Conservation (phyloP, 371 early-diverging fungal genomes). For the Coelomomyces lativittatus region DNA sequence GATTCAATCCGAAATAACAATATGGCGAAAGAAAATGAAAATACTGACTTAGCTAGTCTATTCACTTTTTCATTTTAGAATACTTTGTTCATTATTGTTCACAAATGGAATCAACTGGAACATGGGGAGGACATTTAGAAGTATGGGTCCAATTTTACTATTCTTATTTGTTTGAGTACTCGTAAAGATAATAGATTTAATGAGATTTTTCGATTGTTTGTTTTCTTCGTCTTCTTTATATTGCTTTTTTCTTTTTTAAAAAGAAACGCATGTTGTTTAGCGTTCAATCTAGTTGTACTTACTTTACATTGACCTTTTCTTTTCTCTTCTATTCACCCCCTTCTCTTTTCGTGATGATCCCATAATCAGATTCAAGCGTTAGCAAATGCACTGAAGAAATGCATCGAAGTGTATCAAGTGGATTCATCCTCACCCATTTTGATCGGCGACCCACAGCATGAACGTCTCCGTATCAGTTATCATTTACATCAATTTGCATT, state of each 20-base stretch:
- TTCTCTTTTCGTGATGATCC: not conserved
- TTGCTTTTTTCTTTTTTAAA: too few species aligned
- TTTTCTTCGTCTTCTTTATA: too few species aligned
- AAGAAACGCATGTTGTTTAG: not conserved
- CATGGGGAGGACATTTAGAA: constrained; percentile 89
- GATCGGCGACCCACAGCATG: constrained; percentile 49
- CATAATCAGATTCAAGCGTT: constrained; percentile 48
- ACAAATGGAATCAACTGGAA: constrained; percentile 8
- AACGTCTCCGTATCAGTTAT: constrained; percentile 27
- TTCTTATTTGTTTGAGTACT: not conserved
- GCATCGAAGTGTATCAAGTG: constrained; percentile 59
- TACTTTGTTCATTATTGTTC: not conserved
- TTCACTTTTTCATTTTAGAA: too few species aligned
- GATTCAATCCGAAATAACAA: too few species aligned
- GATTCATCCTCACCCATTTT: constrained; percentile 53
- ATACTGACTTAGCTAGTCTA: too few species aligned
- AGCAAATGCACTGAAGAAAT: constrained; percentile 44
- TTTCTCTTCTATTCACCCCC: not conserved
- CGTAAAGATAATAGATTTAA: not conserved
- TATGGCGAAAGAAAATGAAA: too few species aligned
- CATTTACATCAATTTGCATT: constrained; percentile 76
- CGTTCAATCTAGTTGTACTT: not conserved
- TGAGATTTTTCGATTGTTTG: too few species aligned
- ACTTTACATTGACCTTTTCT: not conserved
- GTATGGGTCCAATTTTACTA: constrained; percentile 13